Conservation (phyloP, 164 flowering plant species). For the Macadamia integrifolia region DNA sequence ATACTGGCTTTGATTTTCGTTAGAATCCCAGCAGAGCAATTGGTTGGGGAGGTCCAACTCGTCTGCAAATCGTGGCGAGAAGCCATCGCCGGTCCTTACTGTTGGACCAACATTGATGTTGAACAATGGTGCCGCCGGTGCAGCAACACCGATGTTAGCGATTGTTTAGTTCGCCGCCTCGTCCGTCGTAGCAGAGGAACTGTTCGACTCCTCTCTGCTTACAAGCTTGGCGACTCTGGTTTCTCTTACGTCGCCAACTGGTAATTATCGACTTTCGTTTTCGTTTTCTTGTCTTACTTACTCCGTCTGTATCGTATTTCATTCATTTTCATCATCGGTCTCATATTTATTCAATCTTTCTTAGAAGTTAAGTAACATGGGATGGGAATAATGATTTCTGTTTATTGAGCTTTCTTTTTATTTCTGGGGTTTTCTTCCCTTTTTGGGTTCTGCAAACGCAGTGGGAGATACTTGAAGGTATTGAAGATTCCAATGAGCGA, state of each 20-base stretch:
- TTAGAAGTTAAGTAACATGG: no score
- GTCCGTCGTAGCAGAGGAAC: slow-evolving; percentile 21
- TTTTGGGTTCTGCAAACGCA: slow-evolving; percentile 1
- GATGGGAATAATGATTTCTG: no score
- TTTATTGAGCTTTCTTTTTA: not conserved
- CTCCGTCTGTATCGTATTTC: no score
- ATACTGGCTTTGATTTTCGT: slow-evolving; percentile 19
- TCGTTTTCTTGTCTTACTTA: not conserved
- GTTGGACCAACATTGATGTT: slow-evolving; percentile 29
- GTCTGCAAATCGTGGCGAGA: slow-evolving; percentile 29
- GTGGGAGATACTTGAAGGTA: slow-evolving; percentile 22
- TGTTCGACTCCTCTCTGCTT: slow-evolving; percentile 13
- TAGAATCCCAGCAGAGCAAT: slow-evolving; percentile 15
- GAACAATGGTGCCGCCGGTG: slow-evolving; percentile 27
- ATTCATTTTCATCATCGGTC: no score
- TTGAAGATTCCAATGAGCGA: slow-evolving; percentile 28
- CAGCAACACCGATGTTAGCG: not conserved
- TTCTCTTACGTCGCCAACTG: slow-evolving; percentile 23
- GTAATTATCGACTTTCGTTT: slow-evolving; percentile 1
- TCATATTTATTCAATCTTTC: not conserved
- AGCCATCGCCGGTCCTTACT: slow-evolving; percentile 23
- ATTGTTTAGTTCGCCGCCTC: slow-evolving; percentile 19
- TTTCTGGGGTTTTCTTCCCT: no score
- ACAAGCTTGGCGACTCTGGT: slow-evolving; percentile 16
- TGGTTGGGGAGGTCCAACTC: slow-evolving; percentile 12